A percentile compares a stretch with the other conserved stretches of the same genome.
Evolutionary conservation across 2,329 filamentous ascomycete species (phyloP).

Genomic region (Penicillium sp.): DNA sequence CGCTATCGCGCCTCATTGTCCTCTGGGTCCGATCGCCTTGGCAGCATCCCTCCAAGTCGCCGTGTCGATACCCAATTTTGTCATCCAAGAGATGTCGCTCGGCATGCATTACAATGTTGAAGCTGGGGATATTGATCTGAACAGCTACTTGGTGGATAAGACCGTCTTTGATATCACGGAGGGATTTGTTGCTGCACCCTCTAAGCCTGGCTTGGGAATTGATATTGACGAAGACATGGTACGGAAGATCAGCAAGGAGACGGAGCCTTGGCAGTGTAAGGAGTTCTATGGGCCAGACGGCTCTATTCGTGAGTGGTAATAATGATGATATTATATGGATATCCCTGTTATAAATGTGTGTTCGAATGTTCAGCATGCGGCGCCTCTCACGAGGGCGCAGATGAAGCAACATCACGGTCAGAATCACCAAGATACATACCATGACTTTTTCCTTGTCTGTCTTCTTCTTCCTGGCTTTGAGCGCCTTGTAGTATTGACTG

Average conservation of each 20-base stretch:
- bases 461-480: not conserved
- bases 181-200: conserved; percentile 62
- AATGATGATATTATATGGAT: not conserved
- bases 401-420: not conserved
- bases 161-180: conserved; percentile 63
- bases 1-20: conserved; percentile 70
- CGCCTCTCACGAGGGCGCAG: not conserved
- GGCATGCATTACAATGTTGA: conserved; percentile 74
- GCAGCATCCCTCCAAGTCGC: conserved; percentile 69
- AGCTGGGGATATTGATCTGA: conserved; percentile 60
- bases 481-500: not conserved
- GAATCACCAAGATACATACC: not conserved
- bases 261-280: conserved; percentile 63
- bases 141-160: conserved; percentile 64
- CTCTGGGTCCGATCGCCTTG: conserved; percentile 68
- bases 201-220: conserved; percentile 63
- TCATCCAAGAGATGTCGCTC: conserved; percentile 74
- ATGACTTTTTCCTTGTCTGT: not conserved
- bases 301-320: conserved; percentile 65
- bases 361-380: not conserved
- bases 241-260: conserved; percentile 55
- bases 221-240: conserved; percentile 70
- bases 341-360: not conserved
- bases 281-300: conserved; percentile 67
- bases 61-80: conserved; percentile 62